A percentile compares a stretch with the other conserved stretches of the same genome.
Conservation (phyloP, 306 rosid species). For the Ziziphus jujuba region DNA sequence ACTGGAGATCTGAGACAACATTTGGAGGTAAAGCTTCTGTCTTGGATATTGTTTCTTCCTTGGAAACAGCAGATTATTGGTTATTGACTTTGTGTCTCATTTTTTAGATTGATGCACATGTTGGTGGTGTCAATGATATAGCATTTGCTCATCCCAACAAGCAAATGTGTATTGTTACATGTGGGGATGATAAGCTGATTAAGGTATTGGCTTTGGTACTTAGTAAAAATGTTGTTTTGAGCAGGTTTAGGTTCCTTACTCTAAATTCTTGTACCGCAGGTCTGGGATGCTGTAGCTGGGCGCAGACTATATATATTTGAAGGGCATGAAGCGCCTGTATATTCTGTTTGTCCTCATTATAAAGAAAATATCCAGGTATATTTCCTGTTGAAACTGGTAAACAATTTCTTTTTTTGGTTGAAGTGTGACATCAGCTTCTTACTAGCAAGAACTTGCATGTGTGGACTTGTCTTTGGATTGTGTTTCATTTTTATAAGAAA, state of each 20-base stretch:
- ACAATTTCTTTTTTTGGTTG: not conserved
- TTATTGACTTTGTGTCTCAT: conserved; percentile 16
- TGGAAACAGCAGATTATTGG: conserved; percentile 5
- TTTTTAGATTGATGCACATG: conserved; percentile 45
- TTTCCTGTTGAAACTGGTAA: not conserved
- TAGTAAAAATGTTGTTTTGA: not conserved
- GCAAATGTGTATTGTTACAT: conserved; percentile 41
- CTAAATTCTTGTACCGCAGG: conserved; percentile 23
- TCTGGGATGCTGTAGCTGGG: conserved; percentile 44
- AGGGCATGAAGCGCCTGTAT: conserved; percentile 53
- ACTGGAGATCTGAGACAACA: conserved; percentile 44
- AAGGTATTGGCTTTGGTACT: conserved; percentile 28
- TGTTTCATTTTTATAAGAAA: not conserved
- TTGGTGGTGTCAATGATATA: conserved; percentile 49
- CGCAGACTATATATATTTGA: conserved; percentile 37
- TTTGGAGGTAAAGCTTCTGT: conserved; percentile 34
- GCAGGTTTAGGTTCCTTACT: not conserved
- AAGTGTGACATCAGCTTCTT: too few relatives aligned
- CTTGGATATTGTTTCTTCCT: not conserved
- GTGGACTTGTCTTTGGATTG: conserved; percentile 11
- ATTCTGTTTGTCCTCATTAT: conserved; percentile 46
- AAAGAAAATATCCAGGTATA: conserved; percentile 45
- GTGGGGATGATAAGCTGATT: conserved; percentile 47
- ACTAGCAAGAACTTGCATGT: not conserved
- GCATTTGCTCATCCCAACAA: conserved; percentile 50